Conservation (phyloP, 148 eudicot genomes). For the Rhododendron kiyosumense region DNA sequence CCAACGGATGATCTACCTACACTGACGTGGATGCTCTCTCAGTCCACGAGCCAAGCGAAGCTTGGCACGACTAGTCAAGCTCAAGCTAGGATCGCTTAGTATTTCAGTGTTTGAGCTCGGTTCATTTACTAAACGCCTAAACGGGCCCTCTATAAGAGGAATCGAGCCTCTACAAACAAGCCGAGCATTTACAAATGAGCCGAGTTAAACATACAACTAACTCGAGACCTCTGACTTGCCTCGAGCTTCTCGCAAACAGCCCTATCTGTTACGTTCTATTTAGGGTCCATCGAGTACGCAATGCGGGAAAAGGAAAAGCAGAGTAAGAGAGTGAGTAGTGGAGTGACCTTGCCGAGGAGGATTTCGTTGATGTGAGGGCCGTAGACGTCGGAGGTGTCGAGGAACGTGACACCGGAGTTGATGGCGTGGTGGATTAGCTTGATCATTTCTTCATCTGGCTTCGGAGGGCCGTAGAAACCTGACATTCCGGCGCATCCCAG, state of each 20-base stretch:
- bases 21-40: no score
- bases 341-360: constrained; percentile 2
- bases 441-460: not conserved
- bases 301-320: not conserved
- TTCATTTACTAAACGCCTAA: no score
- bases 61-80: no score
- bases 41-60: no score
- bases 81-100: no score
- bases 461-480: not conserved
- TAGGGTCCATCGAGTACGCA: not conserved
- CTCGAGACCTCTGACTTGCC: no score
- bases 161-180: no score
- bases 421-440: constrained; percentile 6
- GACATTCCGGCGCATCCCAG: not conserved
- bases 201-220: no score
- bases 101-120: no score
- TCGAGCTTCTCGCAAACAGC: not conserved
- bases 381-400: constrained; percentile 5
- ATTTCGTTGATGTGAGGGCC: constrained; percentile 5
- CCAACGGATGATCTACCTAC: no score
- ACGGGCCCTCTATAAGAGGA: no score
- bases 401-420: constrained; percentile 5
- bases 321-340: not conserved
- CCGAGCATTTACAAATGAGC: no score
- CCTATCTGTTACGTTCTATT: not conserved